phyloP scores from a whole-genome alignment of 2,329 filamentous ascomycete genomes.

The Colletotrichum higginsianum region DNA sequence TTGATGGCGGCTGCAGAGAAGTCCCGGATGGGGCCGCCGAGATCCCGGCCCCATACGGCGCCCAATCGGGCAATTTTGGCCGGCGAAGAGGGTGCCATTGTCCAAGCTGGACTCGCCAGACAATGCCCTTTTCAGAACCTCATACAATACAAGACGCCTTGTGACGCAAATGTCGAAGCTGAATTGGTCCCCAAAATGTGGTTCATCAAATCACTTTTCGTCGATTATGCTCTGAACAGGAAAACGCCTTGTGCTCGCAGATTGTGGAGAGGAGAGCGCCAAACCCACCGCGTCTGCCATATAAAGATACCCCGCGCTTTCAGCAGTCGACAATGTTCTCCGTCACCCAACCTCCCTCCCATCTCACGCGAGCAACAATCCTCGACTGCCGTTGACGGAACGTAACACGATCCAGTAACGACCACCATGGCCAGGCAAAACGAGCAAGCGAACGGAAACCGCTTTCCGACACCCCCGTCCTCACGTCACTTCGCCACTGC shows the following conservation, averaged over 20 bases:
- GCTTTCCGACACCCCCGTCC: background rate
- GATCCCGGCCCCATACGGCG: slow-evolving; percentile 24
- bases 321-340: background rate
- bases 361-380: background rate
- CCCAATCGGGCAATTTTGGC: slow-evolving; percentile 31
- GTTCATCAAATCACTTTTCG: no score
- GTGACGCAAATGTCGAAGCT: no score
- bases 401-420: background rate
- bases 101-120: background rate
- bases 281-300: background rate
- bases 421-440: slow-evolving; percentile 16
- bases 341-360: no score
- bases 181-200: no score
- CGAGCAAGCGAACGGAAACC: slow-evolving; percentile 11
- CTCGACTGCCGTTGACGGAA: background rate
- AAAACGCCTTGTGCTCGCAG: background rate
- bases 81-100: background rate
- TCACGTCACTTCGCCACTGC: slow-evolving; percentile 46
- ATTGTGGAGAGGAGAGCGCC: slow-evolving; percentile 12
- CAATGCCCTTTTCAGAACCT: slow-evolving; percentile 10
- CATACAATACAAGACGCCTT: background rate
- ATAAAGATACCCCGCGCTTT: slow-evolving; percentile 29
- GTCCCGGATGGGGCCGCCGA: slow-evolving; percentile 6
- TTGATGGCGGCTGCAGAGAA: background rate
- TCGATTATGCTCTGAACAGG: background rate